Conservation (phyloP, 345 rosid genomes). For the Moringa oleifera region DNA sequence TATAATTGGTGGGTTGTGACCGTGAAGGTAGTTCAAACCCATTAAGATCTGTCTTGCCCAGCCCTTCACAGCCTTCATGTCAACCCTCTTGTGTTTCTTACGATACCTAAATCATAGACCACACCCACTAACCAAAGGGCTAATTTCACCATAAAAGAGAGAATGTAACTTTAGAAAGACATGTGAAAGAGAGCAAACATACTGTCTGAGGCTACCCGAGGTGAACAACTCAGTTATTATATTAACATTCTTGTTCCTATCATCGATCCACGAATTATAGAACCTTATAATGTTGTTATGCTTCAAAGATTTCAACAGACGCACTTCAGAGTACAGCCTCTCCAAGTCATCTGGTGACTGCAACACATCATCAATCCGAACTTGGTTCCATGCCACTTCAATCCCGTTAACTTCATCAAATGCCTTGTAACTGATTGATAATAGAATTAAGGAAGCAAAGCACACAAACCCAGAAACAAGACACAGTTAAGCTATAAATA, state of each 20-base stretch:
- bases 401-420: slow-evolving; percentile 91
- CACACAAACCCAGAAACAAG: slow-evolving; percentile 10
- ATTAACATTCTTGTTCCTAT: slow-evolving; percentile 83
- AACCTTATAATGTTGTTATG: slow-evolving; percentile 74
- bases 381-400: slow-evolving; percentile 99
- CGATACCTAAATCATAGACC: slow-evolving; percentile 59
- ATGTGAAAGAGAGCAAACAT: slow-evolving; percentile 30
- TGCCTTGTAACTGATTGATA: slow-evolving; percentile 67
- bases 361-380: slow-evolving; percentile 77
- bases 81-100: slow-evolving; percentile 80
- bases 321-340: slow-evolving; percentile 89
- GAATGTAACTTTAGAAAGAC: slow-evolving; percentile 9
- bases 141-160: slow-evolving; percentile 16
- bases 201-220: slow-evolving; percentile 92
- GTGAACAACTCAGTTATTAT: slow-evolving; percentile 90
- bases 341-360: slow-evolving; percentile 85
- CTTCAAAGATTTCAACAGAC: slow-evolving; percentile 76
- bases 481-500: slow-evolving; percentile 3
- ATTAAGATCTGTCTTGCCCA: slow-evolving; percentile 89
- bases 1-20: slow-evolving; percentile 78
- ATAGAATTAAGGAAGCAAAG: slow-evolving; percentile 26
- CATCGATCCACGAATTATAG: slow-evolving; percentile 92
- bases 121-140: slow-evolving; percentile 20
- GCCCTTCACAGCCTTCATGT: slow-evolving; percentile 76
- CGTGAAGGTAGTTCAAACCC: slow-evolving; percentile 77